phyloP scores from a whole-genome alignment of 345 rosid species.

The Boechera retrofracta region DNA sequence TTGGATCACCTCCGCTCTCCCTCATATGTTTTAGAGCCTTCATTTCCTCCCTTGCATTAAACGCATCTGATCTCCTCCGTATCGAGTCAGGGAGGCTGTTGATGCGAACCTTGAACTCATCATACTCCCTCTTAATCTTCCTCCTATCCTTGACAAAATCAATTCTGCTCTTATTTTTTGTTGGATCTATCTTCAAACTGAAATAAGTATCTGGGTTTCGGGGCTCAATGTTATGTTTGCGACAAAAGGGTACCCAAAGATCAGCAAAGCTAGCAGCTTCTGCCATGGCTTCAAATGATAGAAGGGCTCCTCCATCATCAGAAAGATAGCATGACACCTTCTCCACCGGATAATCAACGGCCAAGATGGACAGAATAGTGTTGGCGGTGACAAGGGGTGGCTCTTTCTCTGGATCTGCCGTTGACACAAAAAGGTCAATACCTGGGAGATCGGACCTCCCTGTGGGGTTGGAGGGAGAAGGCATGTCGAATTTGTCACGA shows the following conservation, averaged over 20 bases:
- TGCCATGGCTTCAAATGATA: constrained; percentile 96
- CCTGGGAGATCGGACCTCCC: constrained; percentile 97
- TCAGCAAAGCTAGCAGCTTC: constrained; percentile 98
- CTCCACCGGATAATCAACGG: constrained; percentile 92
- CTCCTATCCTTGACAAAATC: constrained; percentile 96
- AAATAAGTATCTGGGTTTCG: constrained; percentile 88
- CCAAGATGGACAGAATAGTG: constrained; percentile 83
- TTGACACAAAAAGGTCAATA: constrained; percentile 82
- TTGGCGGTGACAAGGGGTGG: constrained; percentile 90
- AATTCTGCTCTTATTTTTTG: constrained; percentile 78
- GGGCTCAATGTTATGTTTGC: constrained; percentile 86
- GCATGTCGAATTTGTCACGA: constrained; percentile 85
- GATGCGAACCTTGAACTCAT: constrained; percentile 91
- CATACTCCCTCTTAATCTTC: constrained; percentile 82
- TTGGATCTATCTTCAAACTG: constrained; percentile 79
- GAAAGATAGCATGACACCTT: constrained; percentile 82
- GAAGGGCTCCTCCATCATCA: constrained; percentile 96
- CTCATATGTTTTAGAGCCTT: constrained; percentile 79
- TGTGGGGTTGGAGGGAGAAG: constrained; percentile 86
- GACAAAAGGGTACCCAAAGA: constrained; percentile 93
- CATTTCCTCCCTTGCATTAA: constrained; percentile 97
- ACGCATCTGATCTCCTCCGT: constrained; percentile 91
- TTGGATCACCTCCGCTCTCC: constrained; percentile 74
- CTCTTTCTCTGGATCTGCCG: constrained; percentile 96
- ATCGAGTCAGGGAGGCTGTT: constrained; percentile 91